These are phyloP conservation scores for Maudiozyma humilis DNA, from an alignment of 1,139 yeast species.

Conservation along the genomic window DNA sequence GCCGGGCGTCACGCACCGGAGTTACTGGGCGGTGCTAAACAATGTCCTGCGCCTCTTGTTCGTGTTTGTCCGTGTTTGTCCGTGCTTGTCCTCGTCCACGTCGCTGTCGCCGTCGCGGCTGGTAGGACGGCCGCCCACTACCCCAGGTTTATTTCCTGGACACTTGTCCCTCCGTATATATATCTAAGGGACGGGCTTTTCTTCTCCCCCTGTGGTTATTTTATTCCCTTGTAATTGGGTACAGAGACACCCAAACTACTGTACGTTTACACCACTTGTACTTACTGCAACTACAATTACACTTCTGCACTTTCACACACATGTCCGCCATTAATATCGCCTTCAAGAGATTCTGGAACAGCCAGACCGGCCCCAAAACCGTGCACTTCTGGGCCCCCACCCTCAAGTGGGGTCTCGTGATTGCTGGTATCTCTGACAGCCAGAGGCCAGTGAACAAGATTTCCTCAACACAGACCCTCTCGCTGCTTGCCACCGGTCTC, in stretches of 20 bases:
- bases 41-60: background rate
- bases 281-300: background rate
- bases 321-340: conserved; percentile 35
- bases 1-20: background rate
- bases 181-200: background rate
- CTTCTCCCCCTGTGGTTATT: background rate
- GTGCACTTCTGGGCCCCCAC: conserved; percentile 77
- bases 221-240: background rate
- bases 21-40: background rate
- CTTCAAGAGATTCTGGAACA: conserved; percentile 62
- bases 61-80: too few relatives aligned
- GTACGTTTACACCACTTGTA: background rate
- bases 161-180: too few relatives aligned
- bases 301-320: conserved; percentile 5
- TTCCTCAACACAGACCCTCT: conserved; percentile 82
- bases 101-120: too few relatives aligned
- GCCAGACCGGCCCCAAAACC: conserved; percentile 91
- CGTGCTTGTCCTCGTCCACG: too few relatives aligned
- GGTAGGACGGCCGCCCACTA: too few relatives aligned
- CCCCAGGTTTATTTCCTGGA: background rate
- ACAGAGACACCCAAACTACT: background rate
- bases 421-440: conserved; percentile 83
- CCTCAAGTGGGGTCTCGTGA: conserved; percentile 71
- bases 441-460: conserved; percentile 86
- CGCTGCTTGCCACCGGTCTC: conserved; percentile 83